A percentile compares a stretch with the other conserved stretches of the same genome.
Conservation (phyloP, 805 yeast genomes). For the Myxozyma lipomycoides region DNA sequence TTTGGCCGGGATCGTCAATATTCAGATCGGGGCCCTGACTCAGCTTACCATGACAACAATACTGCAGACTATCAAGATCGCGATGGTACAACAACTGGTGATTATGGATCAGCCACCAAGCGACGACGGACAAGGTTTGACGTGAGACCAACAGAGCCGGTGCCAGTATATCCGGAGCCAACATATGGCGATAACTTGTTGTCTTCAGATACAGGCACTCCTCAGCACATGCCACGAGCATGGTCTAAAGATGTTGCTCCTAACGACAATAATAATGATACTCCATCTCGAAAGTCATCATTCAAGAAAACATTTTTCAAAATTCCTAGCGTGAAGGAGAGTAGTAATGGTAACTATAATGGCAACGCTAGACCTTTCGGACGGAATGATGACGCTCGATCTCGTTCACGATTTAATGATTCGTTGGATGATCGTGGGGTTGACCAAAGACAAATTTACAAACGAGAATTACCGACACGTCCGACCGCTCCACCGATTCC, state of each 20-base stretch:
- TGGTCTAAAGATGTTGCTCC: neutral
- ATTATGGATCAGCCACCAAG: neutral
- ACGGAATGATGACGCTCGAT: neutral
- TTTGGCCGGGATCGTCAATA: neutral
- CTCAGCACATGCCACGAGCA: no score
- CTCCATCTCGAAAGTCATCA: slow-evolving; percentile 1
- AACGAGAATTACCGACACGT: neutral
- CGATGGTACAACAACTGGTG: no score
- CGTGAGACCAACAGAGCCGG: neutral
- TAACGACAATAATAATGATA: neutral
- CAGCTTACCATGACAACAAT: neutral
- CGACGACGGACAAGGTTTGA: slow-evolving; percentile 7
- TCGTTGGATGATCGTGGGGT: neutral
- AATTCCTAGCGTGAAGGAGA: slow-evolving; percentile 16
- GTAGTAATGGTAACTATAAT: neutral
- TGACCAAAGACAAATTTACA: neutral
- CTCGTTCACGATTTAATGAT: neutral
- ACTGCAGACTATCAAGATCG: no score
- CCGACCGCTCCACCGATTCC: neutral
- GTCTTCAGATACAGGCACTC: no score
- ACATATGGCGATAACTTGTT: neutral
- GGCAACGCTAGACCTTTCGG: neutral
- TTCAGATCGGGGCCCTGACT: slow-evolving; percentile 2
- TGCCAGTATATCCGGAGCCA: neutral
- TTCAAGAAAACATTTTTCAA: slow-evolving; percentile 23